Conservation (phyloP, 306 rosid species). For the Arachis stenosperma region DNA sequence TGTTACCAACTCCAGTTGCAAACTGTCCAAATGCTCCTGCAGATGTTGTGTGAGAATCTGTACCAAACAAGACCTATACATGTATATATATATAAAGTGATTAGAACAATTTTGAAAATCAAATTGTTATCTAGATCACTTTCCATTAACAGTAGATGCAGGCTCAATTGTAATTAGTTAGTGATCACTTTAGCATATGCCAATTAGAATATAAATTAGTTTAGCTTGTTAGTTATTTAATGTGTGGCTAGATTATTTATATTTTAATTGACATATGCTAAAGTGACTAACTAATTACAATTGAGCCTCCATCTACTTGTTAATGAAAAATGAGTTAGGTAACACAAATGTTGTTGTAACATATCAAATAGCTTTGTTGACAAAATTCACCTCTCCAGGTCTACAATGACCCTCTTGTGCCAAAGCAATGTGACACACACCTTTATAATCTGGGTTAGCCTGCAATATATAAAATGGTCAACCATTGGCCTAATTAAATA, state of each 20-base stretch:
- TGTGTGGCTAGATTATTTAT: too few species aligned
- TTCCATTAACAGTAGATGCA: too few species aligned
- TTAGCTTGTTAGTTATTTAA: too few species aligned
- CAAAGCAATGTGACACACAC: constrained; percentile 86
- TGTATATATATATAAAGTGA: constrained; percentile 31
- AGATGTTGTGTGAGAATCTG: constrained; percentile 89
- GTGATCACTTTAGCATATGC: too few species aligned
- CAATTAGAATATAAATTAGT: too few species aligned
- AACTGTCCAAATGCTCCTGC: constrained; percentile 97
- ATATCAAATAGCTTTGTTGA: constrained; percentile 17
- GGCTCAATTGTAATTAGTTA: too few species aligned
- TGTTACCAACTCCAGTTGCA: constrained; percentile 83
- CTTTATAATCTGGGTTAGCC: constrained; percentile 90
- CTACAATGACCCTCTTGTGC: constrained; percentile 95
- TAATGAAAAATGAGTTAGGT: too few species aligned
- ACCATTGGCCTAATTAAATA: too few species aligned
- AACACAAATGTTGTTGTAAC: neutral
- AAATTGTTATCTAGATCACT: neutral
- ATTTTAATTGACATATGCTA: too few species aligned
- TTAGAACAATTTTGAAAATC: constrained; percentile 15
- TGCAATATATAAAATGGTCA: constrained; percentile 36
- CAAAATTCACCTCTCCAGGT: constrained; percentile 77
- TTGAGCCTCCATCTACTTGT: too few species aligned
- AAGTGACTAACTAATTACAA: too few species aligned
- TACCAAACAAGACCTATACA: constrained; percentile 76